Conservation (phyloP, 148 eudicot genomes). For the Silene latifolia region DNA sequence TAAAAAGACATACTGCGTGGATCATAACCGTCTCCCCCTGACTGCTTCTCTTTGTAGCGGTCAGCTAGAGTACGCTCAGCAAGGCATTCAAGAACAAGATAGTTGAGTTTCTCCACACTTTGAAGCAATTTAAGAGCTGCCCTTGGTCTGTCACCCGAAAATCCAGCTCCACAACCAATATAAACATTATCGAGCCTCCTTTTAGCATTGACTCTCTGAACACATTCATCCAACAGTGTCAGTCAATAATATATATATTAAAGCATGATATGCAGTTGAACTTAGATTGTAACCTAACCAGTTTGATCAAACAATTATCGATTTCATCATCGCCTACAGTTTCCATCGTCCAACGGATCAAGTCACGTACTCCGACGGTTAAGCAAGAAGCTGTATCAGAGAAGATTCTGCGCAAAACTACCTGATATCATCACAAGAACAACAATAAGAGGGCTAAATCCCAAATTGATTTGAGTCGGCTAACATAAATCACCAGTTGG, state of each 20-base stretch:
- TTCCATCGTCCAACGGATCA: constrained; percentile 23
- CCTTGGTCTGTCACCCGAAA: constrained; percentile 86
- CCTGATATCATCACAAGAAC: neutral
- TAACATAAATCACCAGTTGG: no score
- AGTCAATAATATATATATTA: neutral
- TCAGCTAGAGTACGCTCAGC: constrained; percentile 97
- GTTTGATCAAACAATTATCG: constrained; percentile 35
- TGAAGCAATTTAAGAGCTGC: constrained; percentile 91
- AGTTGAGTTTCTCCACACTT: constrained; percentile 72
- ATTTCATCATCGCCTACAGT: constrained; percentile 18
- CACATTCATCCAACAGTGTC: constrained; percentile 12
- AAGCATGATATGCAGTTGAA: neutral
- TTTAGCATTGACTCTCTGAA: constrained; percentile 61
- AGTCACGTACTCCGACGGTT: neutral
- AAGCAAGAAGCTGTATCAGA: neutral
- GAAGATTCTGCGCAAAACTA: neutral
- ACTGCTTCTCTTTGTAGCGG: constrained; percentile 52
- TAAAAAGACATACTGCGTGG: constrained; percentile 65
- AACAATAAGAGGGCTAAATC: neutral
- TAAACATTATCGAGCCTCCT: constrained; percentile 71
- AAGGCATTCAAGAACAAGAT: constrained; percentile 90
- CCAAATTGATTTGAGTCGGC: no score
- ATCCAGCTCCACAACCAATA: constrained; percentile 98
- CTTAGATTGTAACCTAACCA: constrained; percentile 33
- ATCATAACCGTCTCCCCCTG: constrained; percentile 86